phyloP scores from a whole-genome alignment of 805 yeast species.

The Maudiozyma serrabonitensis region DNA sequence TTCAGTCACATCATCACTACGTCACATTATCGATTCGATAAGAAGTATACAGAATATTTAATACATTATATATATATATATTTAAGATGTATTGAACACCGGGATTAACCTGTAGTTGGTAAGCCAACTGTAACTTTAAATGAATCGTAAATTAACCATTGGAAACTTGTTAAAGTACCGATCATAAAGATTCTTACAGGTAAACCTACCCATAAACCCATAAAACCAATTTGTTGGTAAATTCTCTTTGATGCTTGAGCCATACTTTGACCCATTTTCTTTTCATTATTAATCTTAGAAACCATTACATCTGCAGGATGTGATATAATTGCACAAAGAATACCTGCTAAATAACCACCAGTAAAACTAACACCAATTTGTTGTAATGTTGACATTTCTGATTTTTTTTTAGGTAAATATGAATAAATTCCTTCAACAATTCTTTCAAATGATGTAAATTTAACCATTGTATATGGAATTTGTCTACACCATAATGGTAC shows the following conservation, averaged over 20 bases:
- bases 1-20: too few species aligned
- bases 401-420: slow-evolving; percentile 61
- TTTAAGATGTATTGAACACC: too few species aligned
- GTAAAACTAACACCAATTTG: slow-evolving; percentile 93
- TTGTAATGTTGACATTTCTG: slow-evolving; percentile 57
- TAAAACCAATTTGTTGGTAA: slow-evolving; percentile 75
- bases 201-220: slow-evolving; percentile 90
- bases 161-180: slow-evolving; percentile 94
- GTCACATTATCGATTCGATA: too few species aligned
- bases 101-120: slow-evolving; percentile 74
- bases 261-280: slow-evolving; percentile 60
- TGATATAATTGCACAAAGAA: slow-evolving; percentile 88
- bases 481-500: slow-evolving; percentile 94
- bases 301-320: slow-evolving; percentile 99
- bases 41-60: too few species aligned
- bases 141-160: slow-evolving; percentile 94
- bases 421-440: slow-evolving; percentile 75
- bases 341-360: slow-evolving; percentile 97
- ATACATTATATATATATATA: too few species aligned
- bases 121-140: slow-evolving; percentile 91
- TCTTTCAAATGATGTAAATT: slow-evolving; percentile 89
- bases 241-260: slow-evolving; percentile 61
- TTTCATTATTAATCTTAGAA: slow-evolving; percentile 65
- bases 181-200: slow-evolving; percentile 93
- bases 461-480: slow-evolving; percentile 97